Base-by-base conservation (phyloP, 305 asterid species). In the Fraxinus velutina region DNA sequence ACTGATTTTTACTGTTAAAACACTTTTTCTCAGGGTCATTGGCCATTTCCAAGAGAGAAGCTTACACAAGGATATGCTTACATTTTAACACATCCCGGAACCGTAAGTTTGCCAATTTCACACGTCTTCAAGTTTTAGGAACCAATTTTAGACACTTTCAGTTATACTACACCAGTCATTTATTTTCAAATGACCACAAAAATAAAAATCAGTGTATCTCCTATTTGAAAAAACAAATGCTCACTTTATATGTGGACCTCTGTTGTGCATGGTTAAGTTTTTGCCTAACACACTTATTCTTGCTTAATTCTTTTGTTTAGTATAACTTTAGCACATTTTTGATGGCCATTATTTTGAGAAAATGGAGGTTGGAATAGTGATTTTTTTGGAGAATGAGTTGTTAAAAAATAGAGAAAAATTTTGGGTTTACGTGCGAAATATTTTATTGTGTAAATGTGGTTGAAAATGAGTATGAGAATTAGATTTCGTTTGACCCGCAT, bases 21-120 rank as follows among this genome's bases (percentile, higher is more conserved):
- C 27, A 42, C 66, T 36, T 68, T 64, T 50, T 12, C 50, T 50
- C 89, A 90, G 93, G 93, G 93, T 55, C 93, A 90, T 79, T 90
- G 93, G 93, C 91, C 90, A 85, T 90, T 90, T 77, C 93, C 93
- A 6, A 78, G 92, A 76, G 92, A 86, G 79, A 90, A 90, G 86
- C 91, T 87, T 62, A 75, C 80, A 1, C 93, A 90, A 83, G 93
- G 93, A 86, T 90, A 90, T 68, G 92, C 93, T 0, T 90, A 90
- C 78, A 88, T 90, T 73, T 83, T 90, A 85, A 87, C 93, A 13
- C 93, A 90, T 80, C 93, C 93, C 1, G 93, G 93, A 84, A 90
- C 93, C 33, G 85, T 83, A 83, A 83, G 81, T 68, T 29, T 30
- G 70, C 73, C 29, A 24, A 10, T 27, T 64, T 66, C 36, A 4